These are phyloP conservation scores for Globisporangium cylindrosporum DNA, from an alignment of 352 stramenopile species.

Conservation along the genomic window DNA sequence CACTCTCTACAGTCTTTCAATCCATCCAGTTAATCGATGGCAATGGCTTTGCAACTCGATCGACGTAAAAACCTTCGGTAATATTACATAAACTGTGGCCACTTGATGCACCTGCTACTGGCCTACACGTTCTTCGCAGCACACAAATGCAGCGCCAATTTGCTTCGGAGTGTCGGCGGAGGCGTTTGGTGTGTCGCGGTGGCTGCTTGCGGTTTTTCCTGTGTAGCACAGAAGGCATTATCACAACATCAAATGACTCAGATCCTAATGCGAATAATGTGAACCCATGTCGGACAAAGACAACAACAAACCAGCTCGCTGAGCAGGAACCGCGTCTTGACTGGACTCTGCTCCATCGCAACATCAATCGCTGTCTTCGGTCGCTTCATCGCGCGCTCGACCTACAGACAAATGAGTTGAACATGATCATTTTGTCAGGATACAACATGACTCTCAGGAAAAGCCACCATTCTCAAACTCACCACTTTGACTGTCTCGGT, in stretches of 20 bases:
- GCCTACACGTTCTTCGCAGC: slow-evolving; percentile 37
- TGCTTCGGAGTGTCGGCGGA: slow-evolving; percentile 37
- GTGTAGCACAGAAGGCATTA: background rate
- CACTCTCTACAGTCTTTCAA: background rate
- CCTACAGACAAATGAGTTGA: slow-evolving; percentile 23
- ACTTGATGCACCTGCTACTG: background rate
- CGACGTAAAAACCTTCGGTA: background rate
- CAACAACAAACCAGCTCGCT: slow-evolving; percentile 30
- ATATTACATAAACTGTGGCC: background rate
- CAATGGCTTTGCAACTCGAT: background rate
- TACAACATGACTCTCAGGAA: background rate
- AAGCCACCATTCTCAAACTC: slow-evolving; percentile 7
- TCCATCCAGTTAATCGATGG: background rate
- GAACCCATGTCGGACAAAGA: background rate
- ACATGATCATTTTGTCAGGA: background rate
- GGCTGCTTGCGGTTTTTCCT: slow-evolving; percentile 20
- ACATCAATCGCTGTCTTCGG: slow-evolving; percentile 68
- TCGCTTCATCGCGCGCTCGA: slow-evolving; percentile 72
- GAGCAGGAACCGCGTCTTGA: slow-evolving; percentile 45
- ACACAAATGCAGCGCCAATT: slow-evolving; percentile 38
- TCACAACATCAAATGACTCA: background rate
- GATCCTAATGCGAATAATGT: background rate
- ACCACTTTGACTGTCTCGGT: slow-evolving; percentile 71
- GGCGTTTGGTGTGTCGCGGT: slow-evolving; percentile 9
- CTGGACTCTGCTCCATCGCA: slow-evolving; percentile 70